Conservation (phyloP, 805 yeast species). For the Metschnikowia lochheadii region DNA sequence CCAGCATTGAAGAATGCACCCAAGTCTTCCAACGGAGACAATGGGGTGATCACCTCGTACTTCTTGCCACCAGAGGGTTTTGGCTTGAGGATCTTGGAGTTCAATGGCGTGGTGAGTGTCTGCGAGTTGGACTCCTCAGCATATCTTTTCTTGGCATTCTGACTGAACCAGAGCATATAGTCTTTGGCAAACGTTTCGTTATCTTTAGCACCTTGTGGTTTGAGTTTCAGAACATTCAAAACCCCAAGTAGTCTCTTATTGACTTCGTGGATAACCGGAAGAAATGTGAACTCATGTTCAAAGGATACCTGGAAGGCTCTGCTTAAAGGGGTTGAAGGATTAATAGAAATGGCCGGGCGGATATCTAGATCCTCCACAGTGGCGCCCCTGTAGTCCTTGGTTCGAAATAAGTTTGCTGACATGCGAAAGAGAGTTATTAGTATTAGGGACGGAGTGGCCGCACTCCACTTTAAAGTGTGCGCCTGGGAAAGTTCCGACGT, state of each 20-base stretch:
- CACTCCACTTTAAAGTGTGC: not conserved
- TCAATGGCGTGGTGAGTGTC: constrained; percentile 18
- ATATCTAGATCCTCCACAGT: constrained; percentile 58
- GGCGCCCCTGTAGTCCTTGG: constrained; percentile 45
- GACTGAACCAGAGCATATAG: constrained; percentile 44
- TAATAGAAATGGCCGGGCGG: constrained; percentile 52
- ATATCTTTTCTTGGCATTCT: constrained; percentile 32
- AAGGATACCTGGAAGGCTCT: constrained; percentile 53
- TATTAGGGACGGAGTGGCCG: not conserved
- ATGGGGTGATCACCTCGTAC: constrained; percentile 47
- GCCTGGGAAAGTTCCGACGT: not conserved
- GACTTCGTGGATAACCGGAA: constrained; percentile 50
- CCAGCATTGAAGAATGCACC: constrained; percentile 48
- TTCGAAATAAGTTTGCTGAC: constrained; percentile 21
- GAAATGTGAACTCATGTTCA: constrained; percentile 50
- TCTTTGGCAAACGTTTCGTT: constrained; percentile 17
- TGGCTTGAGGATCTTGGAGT: constrained; percentile 35
- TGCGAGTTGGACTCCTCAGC: constrained; percentile 19
- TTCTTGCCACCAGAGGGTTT: constrained; percentile 26
- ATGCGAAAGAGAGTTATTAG: not conserved
- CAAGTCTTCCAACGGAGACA: constrained; percentile 51
- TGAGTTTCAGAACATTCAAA: constrained; percentile 40
- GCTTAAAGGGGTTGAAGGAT: constrained; percentile 44
- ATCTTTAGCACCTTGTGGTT: constrained; percentile 17
- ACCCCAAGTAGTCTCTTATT: constrained; percentile 47